A percentile compares a stretch with the other conserved stretches of the same genome.
These are phyloP conservation scores for Penicillium atrosanguineum DNA, from an alignment of 495 filamentous ascomycete species.

Conservation along the genomic window DNA sequence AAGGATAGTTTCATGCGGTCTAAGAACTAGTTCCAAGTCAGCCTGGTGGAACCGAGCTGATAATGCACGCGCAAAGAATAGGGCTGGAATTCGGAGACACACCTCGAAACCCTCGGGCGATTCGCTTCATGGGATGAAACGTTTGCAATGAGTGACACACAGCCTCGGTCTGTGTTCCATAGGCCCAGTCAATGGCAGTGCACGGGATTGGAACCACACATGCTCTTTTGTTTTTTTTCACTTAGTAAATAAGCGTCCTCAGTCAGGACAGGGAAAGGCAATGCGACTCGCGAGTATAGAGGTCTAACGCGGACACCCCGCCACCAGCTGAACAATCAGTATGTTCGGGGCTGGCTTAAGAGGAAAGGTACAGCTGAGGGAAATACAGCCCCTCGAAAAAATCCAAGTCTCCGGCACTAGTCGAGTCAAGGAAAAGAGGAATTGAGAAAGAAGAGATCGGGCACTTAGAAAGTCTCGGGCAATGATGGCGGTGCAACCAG, in stretches of 20 bases:
- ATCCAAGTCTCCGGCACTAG: conserved; percentile 9
- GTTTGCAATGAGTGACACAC: conserved; percentile 31
- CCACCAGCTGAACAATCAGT: conserved; percentile 18
- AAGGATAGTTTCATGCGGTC: conserved; percentile 13
- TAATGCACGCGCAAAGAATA: conserved; percentile 11
- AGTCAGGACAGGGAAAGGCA: neutral
- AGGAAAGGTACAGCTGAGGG: conserved; percentile 7
- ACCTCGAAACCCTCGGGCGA: conserved; percentile 25
- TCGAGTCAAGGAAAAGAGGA: conserved; percentile 3
- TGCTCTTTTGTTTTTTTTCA: conserved; percentile 14
- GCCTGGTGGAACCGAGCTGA: conserved; percentile 16
- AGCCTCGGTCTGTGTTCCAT: conserved; percentile 37
- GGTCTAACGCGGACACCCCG: conserved; percentile 3
- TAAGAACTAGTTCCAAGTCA: conserved; percentile 20
- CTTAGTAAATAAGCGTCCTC: neutral
- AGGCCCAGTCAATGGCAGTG: conserved; percentile 34
- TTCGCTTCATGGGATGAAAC: conserved; percentile 33
- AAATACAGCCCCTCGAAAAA: neutral
- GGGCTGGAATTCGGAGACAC: conserved; percentile 20
- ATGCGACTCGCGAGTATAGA: conserved; percentile 12
- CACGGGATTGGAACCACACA: conserved; percentile 28
- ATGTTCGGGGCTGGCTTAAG: conserved; percentile 1
- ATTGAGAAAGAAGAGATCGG: conserved; percentile 11
- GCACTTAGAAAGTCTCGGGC: conserved; percentile 14
- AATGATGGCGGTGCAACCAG: conserved; percentile 16